These are phyloP conservation scores for Podospora comata DNA, from an alignment of 495 filamentous ascomycete species.

Conservation along the genomic window DNA sequence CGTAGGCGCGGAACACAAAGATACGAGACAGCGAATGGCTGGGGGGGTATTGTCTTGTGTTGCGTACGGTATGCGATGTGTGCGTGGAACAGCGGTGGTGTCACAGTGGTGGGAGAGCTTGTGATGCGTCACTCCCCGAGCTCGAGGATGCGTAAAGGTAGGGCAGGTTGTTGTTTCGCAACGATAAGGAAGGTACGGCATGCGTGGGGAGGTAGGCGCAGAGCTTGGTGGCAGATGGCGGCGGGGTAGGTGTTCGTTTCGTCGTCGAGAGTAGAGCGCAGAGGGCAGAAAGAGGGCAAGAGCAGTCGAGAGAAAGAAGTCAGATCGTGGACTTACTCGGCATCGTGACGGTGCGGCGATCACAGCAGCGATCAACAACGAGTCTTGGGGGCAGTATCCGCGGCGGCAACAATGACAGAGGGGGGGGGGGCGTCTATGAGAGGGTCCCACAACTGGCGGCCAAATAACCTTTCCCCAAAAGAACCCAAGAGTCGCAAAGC, in stretches of 20 bases:
- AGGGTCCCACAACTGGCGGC: slow-evolving; percentile 8
- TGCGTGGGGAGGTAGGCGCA: not conserved
- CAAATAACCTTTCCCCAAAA: slow-evolving; percentile 4
- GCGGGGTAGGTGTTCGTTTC: not conserved
- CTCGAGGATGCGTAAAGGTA: not conserved
- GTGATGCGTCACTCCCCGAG: slow-evolving; percentile 6
- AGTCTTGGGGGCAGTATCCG: not conserved
- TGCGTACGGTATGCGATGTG: not conserved
- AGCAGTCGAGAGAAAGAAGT: slow-evolving; percentile 12
- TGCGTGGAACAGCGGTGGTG: slow-evolving; percentile 10
- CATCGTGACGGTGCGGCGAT: slow-evolving; percentile 31
- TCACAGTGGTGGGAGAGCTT: slow-evolving; percentile 2
- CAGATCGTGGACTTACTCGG: slow-evolving; percentile 30
- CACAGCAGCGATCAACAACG: not conserved
- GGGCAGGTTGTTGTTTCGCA: not conserved
- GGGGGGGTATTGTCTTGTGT: not conserved
- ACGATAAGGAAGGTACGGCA: not conserved
- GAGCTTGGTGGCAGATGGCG: not conserved
- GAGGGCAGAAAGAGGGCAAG: slow-evolving; percentile 22
- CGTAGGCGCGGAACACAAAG: not conserved
- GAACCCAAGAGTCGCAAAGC: not conserved
- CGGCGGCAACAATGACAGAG: not conserved
- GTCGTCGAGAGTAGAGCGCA: not conserved
- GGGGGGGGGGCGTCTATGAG: not conserved
- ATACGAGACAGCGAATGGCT: not conserved